These are phyloP conservation scores for Lactifluus volemus DNA, from an alignment of 768 basidiomycete genomes.

Conservation along the genomic window DNA sequence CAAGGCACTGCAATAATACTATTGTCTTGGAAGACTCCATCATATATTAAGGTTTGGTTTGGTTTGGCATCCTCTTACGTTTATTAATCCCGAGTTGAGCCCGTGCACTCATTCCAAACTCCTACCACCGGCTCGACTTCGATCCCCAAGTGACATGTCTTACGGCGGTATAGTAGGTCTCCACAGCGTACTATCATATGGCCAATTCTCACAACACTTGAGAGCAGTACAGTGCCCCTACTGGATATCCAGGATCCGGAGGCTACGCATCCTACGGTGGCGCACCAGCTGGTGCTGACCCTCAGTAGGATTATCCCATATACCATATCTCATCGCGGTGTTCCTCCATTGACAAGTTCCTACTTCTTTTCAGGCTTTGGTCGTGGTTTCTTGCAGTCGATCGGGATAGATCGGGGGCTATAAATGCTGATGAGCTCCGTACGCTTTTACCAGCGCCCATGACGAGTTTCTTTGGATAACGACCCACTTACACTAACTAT, in stretches of 20 bases:
- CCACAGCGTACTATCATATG: neutral
- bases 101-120: neutral
- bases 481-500: neutral
- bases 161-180: slow-evolving; percentile 11
- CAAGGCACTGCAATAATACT: too few relatives aligned
- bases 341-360: neutral
- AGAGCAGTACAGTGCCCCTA: neutral
- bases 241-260: slow-evolving; percentile 25
- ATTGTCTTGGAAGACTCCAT: too few relatives aligned
- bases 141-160: slow-evolving; percentile 2
- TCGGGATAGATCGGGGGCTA: slow-evolving; percentile 55
- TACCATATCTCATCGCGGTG: too few relatives aligned
- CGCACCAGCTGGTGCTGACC: slow-evolving; percentile 62
- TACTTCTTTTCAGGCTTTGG: slow-evolving; percentile 46
- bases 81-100: neutral
- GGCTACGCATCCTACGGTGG: slow-evolving; percentile 24
- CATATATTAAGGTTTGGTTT: too few relatives aligned
- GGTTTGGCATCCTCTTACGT: neutral
- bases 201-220: neutral
- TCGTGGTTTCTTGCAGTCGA: slow-evolving; percentile 66
- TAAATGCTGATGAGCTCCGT: slow-evolving; percentile 61
- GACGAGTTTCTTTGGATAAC: neutral
- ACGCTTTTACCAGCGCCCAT: slow-evolving; percentile 24
- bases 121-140: neutral
- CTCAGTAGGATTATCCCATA: slow-evolving; percentile 40